Evolutionary conservation across 345 rosid genomes (phyloP), one percentile per base, ranked within the genome.

Genomic region (Lenwebbia sp.): DNA sequence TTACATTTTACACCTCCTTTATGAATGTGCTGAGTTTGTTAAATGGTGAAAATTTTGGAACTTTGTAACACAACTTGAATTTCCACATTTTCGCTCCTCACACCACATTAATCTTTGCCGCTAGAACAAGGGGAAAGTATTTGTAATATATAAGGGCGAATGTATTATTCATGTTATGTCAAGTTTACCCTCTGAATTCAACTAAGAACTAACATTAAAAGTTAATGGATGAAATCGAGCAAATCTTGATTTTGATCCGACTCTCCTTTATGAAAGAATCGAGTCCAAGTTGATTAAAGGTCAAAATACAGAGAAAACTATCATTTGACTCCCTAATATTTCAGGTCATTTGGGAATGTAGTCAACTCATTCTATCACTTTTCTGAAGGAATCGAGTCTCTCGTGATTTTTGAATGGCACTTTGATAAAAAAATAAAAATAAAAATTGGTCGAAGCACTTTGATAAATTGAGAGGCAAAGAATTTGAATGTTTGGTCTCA

Each of bases 31-130:
- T 1, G 11, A 65, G 76, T 30, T 62, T 65, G 12, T 65, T 15
- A 65, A 65, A 65, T 65, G 76, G 22, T 30, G 19, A 30, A 22
- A 30, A 37, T 8, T 6, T 15, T 65, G 21, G 76, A 37, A 65
- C 76, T 65, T 65, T 17, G 30, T 30, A 19, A 65, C 76, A 11
- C 1, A 0, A 30, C 76, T 30, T 2, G 41, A 30, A 65, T 8
- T 1, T 30, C 17, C 40, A 19, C 40, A 30, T 17, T 2, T 60
- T 28, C 15, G 19, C 21, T 3, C 74, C 19, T 60, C 10, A 0
- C 10, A 0, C 21, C 4, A 0, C 74, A 28, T 13, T 60, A 19
- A 28, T 28, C 0, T 3, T 3, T 28, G 40, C 10, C 10, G 0
- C 74, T 60, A 60, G 37, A 60, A 6, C 74, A 28, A 60, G 40